These are phyloP conservation scores for Oryza glumipatula DNA, from an alignment of 176 grass and related monocot genomes.

Conservation along the genomic window DNA sequence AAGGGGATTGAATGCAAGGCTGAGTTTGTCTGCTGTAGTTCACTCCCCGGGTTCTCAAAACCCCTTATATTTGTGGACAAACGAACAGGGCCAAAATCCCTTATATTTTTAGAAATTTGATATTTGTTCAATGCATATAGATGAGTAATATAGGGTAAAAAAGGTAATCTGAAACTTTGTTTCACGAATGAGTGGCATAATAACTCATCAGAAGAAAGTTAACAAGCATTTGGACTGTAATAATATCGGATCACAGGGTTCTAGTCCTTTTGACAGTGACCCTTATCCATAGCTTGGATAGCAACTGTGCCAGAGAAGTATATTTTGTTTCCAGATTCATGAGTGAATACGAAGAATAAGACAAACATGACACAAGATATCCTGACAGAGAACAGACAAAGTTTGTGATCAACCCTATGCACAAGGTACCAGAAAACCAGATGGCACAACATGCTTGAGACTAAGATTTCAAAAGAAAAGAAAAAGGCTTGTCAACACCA, in stretches of 20 bases:
- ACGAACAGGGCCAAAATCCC: no score
- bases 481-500: conserved; percentile 9
- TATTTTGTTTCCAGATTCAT: not conserved
- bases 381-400: not conserved
- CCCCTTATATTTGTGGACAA: no score
- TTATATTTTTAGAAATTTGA: not conserved
- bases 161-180: not conserved
- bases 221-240: not conserved
- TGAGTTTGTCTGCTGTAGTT: no score
- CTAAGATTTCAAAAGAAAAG: not conserved
- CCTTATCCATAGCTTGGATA: not conserved
- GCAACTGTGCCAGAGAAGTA: not conserved
- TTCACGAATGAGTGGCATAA: not conserved
- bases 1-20: no score
- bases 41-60: no score
- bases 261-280: not conserved
- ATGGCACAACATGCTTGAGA: conserved; percentile 15
- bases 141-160: not conserved
- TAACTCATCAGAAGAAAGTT: not conserved
- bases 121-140: not conserved
- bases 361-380: conserved; percentile 16
- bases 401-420: not conserved
- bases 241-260: not conserved
- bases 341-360: not conserved
- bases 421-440: conserved; percentile 9